Evolutionary conservation across 768 basidiomycete species (phyloP), one percentile per base, ranked within the genome.

Genomic region (Rhizopogon roseolus): DNA sequence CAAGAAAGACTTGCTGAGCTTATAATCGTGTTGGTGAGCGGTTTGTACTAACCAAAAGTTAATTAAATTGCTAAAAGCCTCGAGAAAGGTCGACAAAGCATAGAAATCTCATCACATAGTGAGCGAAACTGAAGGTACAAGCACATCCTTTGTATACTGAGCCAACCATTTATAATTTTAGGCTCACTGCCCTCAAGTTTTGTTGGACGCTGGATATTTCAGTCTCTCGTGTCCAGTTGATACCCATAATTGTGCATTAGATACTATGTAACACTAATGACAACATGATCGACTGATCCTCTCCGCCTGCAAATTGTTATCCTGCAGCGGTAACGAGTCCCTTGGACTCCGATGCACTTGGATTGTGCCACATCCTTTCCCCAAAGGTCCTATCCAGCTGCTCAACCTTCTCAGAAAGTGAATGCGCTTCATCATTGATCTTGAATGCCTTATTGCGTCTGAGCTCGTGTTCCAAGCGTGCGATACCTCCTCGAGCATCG

Each of bases 321-420:
- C 32, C 8, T 57, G 57, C 22, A 54, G 9, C 53, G 52, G 55
- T 16, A 61, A n/a, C 1, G 29, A 49, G 16, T 36, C 54, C 54
- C 4, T 41, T 49, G 17, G 17, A 29, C 17, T 53, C 14, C 14
- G 13, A n/a, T 13, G 14, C 28, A 36, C 43, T 29, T 22, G 29
- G 16, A 37, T 22, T 54, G 19, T 2, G 22, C 17, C 13, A 13
- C 55, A 22, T 50, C 41, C 9, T 53, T 54, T 37, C 52, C 39
- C 43, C 67, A 27, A 4, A 53, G 45, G 46, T 25, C 55, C 39
- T 55, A 44, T 67, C 68, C 36, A 67, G 49, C 6, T 50, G 46
- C 34, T 56, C 62, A 7, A 70, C 66, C 8, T 65, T 55, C 44
- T 66, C 68, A 6, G 55, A 54, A 52, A 67, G 54, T 14, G 48